Evolutionary conservation across 140 eudicot species (phyloP), one percentile per base, ranked within the genome.

Genomic region (Cichorium intybus): DNA sequence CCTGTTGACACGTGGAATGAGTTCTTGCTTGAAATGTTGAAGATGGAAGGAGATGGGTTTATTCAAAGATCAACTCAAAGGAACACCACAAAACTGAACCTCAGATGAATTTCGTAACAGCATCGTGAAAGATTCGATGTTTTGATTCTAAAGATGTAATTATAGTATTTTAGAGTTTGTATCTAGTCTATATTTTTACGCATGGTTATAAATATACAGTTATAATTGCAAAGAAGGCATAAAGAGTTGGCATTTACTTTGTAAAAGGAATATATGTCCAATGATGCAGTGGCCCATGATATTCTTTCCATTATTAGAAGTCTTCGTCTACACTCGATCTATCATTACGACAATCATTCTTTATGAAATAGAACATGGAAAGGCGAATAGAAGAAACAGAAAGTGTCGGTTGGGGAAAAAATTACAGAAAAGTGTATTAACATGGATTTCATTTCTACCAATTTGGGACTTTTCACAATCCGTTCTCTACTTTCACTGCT

Each of bases 1-100:
- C 89, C 89, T 4, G 75, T 87, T 1, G 95, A 86, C 59, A 81
- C 84, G 3, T 86, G 89, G 95, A 86, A 80, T 20, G 95, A 86
- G 67, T 66, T 86, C 58, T 61, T 82, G 81, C 85, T 86, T 33
- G 80, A 79, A 57, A 79, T 79, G 80, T 45, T 79, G 64, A 74
- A 79, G 71, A 69, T 26, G 53, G 84, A 79, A 74, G 77, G 77
- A 31, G 80, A 70, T 4, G 80, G 71, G 16, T 75, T 76, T 50
- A 75, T 64, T 24, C 56, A 79, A 35, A 58, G 43, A n/a, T 12
- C 68, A 3, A 47, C 68, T 74, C 63, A 39, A 21, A 75, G 64
- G 60, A 69, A 79, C 59, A 49, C 35, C 24, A 74, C 72, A 3
- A 68, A 52, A 67, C 16, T 62, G 26, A 68, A 73, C 37, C 57